Evolutionary conservation across 768 basidiomycete genomes (phyloP).

Genomic region (Serendipita indica): DNA sequence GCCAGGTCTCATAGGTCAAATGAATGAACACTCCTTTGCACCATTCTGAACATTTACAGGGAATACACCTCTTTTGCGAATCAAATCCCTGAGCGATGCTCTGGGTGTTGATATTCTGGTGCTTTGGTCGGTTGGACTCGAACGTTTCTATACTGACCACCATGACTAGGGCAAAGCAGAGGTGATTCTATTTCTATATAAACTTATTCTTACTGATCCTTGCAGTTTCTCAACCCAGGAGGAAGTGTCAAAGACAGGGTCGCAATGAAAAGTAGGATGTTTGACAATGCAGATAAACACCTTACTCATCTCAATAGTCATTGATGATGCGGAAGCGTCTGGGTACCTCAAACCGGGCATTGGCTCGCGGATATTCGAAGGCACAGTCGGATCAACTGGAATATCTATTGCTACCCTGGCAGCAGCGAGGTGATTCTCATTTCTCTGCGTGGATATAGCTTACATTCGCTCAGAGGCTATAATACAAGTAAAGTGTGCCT

Average conservation of each 20-base stretch:
- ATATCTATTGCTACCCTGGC: conserved; percentile 94
- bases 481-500: conserved; percentile 44
- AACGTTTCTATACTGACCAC: background rate
- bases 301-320: conserved; percentile 39
- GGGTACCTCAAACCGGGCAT: conserved; percentile 76
- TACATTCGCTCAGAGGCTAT: conserved; percentile 53
- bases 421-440: conserved; percentile 47
- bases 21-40: background rate
- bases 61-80: conserved; percentile 85
- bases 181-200: conserved; percentile 27
- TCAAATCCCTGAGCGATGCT: conserved; percentile 80
- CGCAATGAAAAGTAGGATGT: conserved; percentile 63
- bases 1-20: conserved; percentile 10
- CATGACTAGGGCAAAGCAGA: conserved; percentile 68
- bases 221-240: conserved; percentile 86
- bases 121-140: conserved; percentile 11
- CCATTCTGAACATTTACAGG: conserved; percentile 32
- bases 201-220: background rate
- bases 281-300: background rate
- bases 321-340: conserved; percentile 77
- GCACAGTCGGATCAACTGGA: conserved; percentile 90
- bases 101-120: conserved; percentile 83
- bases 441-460: background rate
- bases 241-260: conserved; percentile 97
- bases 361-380: conserved; percentile 89